Evolutionary conservation across 2,329 filamentous ascomycete species (phyloP).

Genomic region (Fusarium staphyleae): DNA sequence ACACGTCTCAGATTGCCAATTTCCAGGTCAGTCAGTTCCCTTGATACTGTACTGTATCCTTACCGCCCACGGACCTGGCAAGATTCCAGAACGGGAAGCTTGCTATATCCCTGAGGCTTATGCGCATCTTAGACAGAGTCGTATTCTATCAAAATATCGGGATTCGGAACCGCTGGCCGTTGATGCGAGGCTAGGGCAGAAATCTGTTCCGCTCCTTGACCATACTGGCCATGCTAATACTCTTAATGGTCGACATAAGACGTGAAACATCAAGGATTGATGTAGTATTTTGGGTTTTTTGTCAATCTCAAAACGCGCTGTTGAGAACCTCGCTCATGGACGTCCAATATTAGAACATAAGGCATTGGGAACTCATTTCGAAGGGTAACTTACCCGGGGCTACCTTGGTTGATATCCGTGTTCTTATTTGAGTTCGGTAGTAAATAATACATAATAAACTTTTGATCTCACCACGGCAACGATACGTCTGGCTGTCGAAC

Average conservation of each 20-base stretch:
- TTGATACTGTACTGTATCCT: background rate
- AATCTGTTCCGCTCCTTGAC: constrained; percentile 16
- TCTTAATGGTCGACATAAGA: constrained; percentile 24
- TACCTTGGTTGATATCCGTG: no score
- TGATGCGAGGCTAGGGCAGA: constrained; percentile 10
- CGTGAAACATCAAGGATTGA: constrained; percentile 24
- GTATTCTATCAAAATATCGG: constrained; percentile 4
- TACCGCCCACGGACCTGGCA: constrained; percentile 19
- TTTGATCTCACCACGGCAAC: background rate
- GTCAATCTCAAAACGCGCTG: background rate
- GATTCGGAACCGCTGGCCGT: constrained; percentile 3
- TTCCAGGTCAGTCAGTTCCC: constrained; percentile 22
- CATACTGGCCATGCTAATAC: constrained; percentile 30
- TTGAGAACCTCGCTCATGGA: constrained; percentile 1
- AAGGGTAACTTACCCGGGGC: no score
- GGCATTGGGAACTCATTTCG: constrained; percentile 3
- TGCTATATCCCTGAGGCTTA: constrained; percentile 2
- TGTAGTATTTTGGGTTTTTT: constrained; percentile 2
- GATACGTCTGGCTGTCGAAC: background rate
- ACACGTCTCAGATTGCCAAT: constrained; percentile 42
- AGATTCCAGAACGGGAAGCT: background rate
- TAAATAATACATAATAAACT: no score
- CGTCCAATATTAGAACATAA: background rate
- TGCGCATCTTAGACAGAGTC: constrained; percentile 13
- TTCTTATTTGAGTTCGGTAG: no score